A percentile compares a stretch with the other conserved stretches of the same genome.
phyloP scores from a whole-genome alignment of 805 yeast genomes.

The Zygotorulaspora sp. region DNA sequence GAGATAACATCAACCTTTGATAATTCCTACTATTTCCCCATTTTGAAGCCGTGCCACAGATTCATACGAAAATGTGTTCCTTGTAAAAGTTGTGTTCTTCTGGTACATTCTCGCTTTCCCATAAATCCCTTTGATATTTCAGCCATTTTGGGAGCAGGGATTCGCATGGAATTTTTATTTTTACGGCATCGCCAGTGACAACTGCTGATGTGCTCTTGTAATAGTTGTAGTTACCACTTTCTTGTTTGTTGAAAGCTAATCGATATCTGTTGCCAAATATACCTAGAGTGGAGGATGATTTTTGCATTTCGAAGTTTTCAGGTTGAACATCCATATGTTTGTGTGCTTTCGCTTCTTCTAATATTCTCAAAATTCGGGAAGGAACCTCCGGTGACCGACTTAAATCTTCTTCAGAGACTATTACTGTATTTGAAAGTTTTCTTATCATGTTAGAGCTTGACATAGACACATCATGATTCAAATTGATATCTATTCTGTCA shows the following conservation, averaged over 20 bases:
- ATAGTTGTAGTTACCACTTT: constrained; percentile 34
- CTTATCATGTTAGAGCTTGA: constrained; percentile 6
- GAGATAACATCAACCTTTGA: constrained; percentile 10
- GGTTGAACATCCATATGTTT: constrained; percentile 7
- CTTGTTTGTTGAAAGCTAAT: constrained; percentile 31
- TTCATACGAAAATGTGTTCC: constrained; percentile 30
- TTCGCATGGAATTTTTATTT: constrained; percentile 55
- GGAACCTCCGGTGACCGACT: constrained; percentile 30
- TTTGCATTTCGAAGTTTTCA: constrained; percentile 11
- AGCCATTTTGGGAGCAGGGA: constrained; percentile 74
- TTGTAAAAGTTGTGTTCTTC: constrained; percentile 34
- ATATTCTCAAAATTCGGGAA: constrained; percentile 21
- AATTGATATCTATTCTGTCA: not conserved
- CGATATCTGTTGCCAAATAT: constrained; percentile 34
- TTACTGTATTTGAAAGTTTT: constrained; percentile 17
- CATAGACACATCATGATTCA: constrained; percentile 3
- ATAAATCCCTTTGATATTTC: constrained; percentile 51
- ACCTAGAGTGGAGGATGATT: constrained; percentile 28
- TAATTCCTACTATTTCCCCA: constrained; percentile 21
- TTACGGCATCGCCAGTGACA: constrained; percentile 29
- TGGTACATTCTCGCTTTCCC: constrained; percentile 50
- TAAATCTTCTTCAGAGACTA: constrained; percentile 30
- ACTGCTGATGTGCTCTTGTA: constrained; percentile 41
- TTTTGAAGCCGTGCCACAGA: constrained; percentile 35
- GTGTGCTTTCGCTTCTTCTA: constrained; percentile 25